Base-by-base conservation (phyloP, 345 rosid genomes). In the Geranium rotundifolium region DNA sequence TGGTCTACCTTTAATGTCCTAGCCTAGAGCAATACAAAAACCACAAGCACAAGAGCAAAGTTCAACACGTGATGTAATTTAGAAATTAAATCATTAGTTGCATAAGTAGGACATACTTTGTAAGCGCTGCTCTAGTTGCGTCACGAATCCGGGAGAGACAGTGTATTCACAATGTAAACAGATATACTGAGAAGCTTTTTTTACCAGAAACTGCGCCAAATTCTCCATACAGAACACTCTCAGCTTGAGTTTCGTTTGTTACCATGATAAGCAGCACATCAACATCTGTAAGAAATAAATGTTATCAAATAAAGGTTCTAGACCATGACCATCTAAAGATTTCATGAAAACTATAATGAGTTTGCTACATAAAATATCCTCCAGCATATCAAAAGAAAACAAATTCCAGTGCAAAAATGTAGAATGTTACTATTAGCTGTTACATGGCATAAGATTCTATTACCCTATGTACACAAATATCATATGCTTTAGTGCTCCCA, bases 181-280 rank as follows among this genome's bases (percentile, higher is more conserved):
- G 60, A 56, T 31, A 57, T 20, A 34, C 17, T 4, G 56, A 58
- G 20, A 29, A 62, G 31, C 12, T 29, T 18, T 13, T 17, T 54
- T 7, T 82, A 89, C 96, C 96, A 71, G 89, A 19, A 71, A 92
- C 79, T 55, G 95, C 98, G n/a, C 95, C 95, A 14, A 64, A 77
- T 73, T 89, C 81, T 54, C 98, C 96, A 67, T 74, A 91, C 63
- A 89, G 65, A 56, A 84, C 90, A 72, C 79, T 75, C 68, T 89
- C 96, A 56, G 86, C 98, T 78, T 89, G 98, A 70, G 76, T 75
- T 79, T 91, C 98, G 69, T 89, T 91, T 65, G 96, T 84, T 65
- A 91, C 98, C 98, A 92, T 92, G 74, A 92, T 65, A 57, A 92
- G 80, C 64, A 92, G 88, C 71, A 92, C 78, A 76, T 89, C 89